These are phyloP conservation scores for Triticum urartu DNA, from an alignment of 176 grass and related monocot genomes.

Conservation along the genomic window DNA sequence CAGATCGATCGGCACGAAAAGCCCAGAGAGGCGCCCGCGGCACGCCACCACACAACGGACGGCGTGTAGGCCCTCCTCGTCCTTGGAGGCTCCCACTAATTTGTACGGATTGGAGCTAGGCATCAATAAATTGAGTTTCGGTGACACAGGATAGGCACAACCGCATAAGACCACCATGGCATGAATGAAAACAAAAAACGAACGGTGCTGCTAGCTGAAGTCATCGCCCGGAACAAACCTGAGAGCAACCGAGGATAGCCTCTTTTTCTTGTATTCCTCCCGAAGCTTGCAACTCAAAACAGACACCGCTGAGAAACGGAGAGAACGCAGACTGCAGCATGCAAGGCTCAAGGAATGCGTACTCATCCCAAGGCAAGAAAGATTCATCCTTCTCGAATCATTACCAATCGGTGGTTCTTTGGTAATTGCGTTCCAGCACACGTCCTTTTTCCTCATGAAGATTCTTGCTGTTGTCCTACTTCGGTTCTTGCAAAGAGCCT, in stretches of 20 bases:
- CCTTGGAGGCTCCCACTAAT: no score
- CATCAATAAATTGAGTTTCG: background rate
- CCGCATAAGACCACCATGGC: background rate
- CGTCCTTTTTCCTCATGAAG: background rate
- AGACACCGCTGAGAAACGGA: background rate
- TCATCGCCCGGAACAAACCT: background rate
- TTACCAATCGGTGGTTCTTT: background rate
- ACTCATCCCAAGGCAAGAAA: conserved; percentile 29
- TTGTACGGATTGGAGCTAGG: background rate
- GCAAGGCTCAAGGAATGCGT: conserved; percentile 19
- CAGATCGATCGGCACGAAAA: no score
- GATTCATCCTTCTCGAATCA: background rate
- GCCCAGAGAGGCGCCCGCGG: no score
- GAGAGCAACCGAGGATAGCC: background rate
- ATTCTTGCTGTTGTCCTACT: background rate
- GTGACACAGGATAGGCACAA: background rate
- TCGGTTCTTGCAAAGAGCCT: background rate
- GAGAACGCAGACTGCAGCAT: conserved; percentile 12
- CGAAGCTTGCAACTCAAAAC: background rate
- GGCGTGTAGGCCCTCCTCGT: no score
- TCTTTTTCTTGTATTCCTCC: conserved; percentile 18
- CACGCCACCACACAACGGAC: no score
- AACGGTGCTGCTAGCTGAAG: background rate
- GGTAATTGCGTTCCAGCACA: background rate
- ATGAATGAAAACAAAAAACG: background rate